These are phyloP conservation scores for Entomortierella chlamydospora DNA, from an alignment of 192 early-diverging fungal genomes.

Conservation along the genomic window DNA sequence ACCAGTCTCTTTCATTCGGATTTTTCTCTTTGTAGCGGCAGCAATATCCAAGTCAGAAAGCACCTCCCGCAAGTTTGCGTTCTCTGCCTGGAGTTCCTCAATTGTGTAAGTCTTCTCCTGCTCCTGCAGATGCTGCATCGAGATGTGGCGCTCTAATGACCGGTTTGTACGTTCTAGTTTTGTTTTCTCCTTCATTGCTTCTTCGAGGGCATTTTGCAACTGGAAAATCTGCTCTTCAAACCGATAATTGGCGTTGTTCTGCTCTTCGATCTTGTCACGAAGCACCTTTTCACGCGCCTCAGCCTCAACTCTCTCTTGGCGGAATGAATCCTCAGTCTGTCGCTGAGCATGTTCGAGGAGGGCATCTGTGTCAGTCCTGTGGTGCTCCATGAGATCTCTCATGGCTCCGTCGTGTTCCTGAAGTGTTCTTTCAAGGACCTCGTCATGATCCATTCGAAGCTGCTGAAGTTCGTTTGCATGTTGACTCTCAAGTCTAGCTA, in stretches of 20 bases:
- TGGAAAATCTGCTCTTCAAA: constrained; percentile 33
- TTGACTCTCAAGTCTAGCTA: constrained; percentile 29
- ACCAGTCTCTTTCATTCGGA: neutral
- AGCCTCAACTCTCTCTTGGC: constrained; percentile 7
- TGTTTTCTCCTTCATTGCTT: constrained; percentile 12
- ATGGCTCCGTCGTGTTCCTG: constrained; percentile 17
- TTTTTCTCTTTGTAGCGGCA: neutral
- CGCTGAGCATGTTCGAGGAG: neutral
- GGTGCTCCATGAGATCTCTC: neutral
- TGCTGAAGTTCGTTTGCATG: constrained; percentile 28
- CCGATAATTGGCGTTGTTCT: constrained; percentile 1
- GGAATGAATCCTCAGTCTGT: constrained; percentile 3
- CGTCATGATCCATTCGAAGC: constrained; percentile 19
- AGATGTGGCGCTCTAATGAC: constrained; percentile 38
- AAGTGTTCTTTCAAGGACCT: constrained; percentile 6
- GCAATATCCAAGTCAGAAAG: constrained; percentile 22
- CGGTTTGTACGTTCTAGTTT: constrained; percentile 15
- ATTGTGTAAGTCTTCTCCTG: constrained; percentile 35
- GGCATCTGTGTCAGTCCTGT: neutral
- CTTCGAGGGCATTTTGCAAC: constrained; percentile 6
- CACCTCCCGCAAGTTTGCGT: constrained; percentile 1
- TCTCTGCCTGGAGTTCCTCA: constrained; percentile 29
- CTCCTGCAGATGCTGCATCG: constrained; percentile 41
- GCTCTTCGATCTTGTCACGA: constrained; percentile 10
- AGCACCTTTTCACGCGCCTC: constrained; percentile 37